Evolutionary conservation across 345 rosid species (phyloP), one percentile per base, ranked within the genome.

Genomic region (Citrus australasica): DNA sequence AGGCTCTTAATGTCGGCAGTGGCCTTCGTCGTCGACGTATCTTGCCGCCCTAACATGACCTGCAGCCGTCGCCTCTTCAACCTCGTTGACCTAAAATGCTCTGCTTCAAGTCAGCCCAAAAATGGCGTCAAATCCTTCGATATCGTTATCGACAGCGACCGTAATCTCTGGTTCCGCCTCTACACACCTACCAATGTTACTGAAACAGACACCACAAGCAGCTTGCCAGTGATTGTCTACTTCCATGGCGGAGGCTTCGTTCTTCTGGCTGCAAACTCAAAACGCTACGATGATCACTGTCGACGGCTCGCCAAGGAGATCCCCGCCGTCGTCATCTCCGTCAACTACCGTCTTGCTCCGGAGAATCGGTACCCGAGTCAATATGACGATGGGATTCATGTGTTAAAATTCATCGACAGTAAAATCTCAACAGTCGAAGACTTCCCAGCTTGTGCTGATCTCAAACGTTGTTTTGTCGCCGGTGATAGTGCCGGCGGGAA

Each of bases 401-500:
- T 46, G 22, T 19, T 69, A 13, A 69, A 46, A 25, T 69, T 69
- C 33, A 42, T 69, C 9, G 73, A 46, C 58, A 16, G 1, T 25
- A 25, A 37, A 3, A 46, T 46, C 4, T 46, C 51, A 22, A 9
- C 13, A 30, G 17, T 11, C 16, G 51, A 67, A 2, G 17, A 14
- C 13, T 67, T 67, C 25, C 83, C 83, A 2, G 24, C 69, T 2
- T 11, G 4, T 14, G 67, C 65, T n/a, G 19, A 73, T 2, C 35
- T 58, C 16, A 73, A 38, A 13, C n/a, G 25, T 6, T 63, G 82
- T 80, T 83, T 78, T 33, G 65, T 80, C 10, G 67, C 71, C 13
- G 86, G 82, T 27, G 83, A 83, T 59, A 80, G 83, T 40, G 77
- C 83, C 13, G 86, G 83, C 3, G 86, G 83, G 6, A 83, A 83